Percentiles rank a stretch among this genome's conserved stretches.
Conservation (phyloP, 2,329 filamentous ascomycete species). For the Calonectria montana region DNA sequence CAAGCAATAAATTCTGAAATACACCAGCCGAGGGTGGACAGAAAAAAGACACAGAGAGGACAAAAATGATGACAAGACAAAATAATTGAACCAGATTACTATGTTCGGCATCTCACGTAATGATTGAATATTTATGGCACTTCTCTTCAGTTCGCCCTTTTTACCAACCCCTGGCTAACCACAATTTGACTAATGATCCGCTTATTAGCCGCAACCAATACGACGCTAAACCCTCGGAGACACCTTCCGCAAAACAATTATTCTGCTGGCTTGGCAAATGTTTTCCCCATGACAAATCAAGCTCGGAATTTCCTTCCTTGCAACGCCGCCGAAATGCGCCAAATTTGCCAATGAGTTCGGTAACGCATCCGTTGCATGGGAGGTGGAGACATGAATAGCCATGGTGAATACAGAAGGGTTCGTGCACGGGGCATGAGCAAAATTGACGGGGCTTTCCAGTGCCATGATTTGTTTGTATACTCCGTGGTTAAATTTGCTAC, state of each 20-base stretch:
- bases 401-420: too few relatives aligned
- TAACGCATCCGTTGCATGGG: background rate
- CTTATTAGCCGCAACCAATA: background rate
- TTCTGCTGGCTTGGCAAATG: background rate
- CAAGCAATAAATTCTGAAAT: background rate
- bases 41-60: too few relatives aligned
- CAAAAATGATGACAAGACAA: too few relatives aligned
- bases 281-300: background rate
- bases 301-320: background rate
- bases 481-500: too few relatives aligned
- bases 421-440: too few relatives aligned
- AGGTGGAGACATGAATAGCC: background rate
- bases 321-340: background rate
- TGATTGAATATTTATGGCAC: too few relatives aligned
- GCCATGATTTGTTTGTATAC: too few relatives aligned
- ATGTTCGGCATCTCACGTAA: too few relatives aligned
- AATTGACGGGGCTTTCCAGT: too few relatives aligned
- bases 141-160: too few relatives aligned
- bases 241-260: background rate
- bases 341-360: background rate
- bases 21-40: too few relatives aligned
- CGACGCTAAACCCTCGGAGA: background rate
- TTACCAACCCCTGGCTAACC: background rate
- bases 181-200: background rate
- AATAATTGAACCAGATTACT: too few relatives aligned